Evolutionary conservation across 1,139 yeast genomes (phyloP).

Genomic region (Yamadazyma sp.): DNA sequence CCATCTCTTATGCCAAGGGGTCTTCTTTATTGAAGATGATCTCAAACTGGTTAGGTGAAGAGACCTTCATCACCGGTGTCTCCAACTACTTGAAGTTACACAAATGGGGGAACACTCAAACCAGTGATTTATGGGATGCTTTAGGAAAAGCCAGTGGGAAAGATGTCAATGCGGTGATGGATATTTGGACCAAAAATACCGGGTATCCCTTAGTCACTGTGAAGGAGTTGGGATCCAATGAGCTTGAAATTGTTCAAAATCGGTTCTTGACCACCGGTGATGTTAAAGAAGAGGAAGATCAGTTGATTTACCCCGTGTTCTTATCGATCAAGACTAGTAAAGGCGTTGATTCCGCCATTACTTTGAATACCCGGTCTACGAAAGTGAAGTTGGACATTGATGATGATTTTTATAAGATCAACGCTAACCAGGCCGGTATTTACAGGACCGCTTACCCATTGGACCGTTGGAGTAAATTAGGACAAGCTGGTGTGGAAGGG

Average conservation of each 20-base stretch:
- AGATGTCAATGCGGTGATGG: conserved; percentile 75
- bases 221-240: conserved; percentile 33
- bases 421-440: conserved; percentile 81
- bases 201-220: conserved; percentile 83
- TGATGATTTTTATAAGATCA: conserved; percentile 69
- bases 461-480: conserved; percentile 72
- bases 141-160: conserved; percentile 74
- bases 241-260: conserved; percentile 63
- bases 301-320: conserved; percentile 77
- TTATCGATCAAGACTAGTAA: conserved; percentile 68
- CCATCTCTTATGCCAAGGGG: conserved; percentile 76
- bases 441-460: conserved; percentile 74
- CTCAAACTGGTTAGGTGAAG: conserved; percentile 71
- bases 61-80: conserved; percentile 70
- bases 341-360: conserved; percentile 65
- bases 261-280: conserved; percentile 83
- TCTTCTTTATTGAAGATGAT: conserved; percentile 78
- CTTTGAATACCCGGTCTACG: conserved; percentile 55
- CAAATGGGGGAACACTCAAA: conserved; percentile 76
- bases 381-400: conserved; percentile 42
- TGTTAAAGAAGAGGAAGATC: conserved; percentile 64
- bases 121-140: conserved; percentile 82
- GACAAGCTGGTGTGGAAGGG: conserved; percentile 66
- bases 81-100: conserved; percentile 71
- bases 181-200: conserved; percentile 79